Evolutionary conservation across 2,329 filamentous ascomycete species (phyloP), one percentile per base, ranked within the genome.

Genomic region (Fusarium secorum): DNA sequence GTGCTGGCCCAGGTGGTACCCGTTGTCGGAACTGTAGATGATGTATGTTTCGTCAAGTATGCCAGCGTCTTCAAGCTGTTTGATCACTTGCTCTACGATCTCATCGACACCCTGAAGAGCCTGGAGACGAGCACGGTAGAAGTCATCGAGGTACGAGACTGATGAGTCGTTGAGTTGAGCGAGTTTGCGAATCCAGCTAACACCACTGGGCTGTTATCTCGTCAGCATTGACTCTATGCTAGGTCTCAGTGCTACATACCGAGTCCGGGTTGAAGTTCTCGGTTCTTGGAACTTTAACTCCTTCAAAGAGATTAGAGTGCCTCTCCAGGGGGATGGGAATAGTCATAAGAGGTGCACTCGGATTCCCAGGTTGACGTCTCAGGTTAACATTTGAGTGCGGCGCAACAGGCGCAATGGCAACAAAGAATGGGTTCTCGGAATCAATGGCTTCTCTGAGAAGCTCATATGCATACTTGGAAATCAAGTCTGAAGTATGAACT

Each of bases 231-330:
- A 52, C 61, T 36, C 55, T 11, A 36, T 14, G 15, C 30, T 17
- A 14, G 17, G 18, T 11, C 22, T 24, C 3, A 30, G 39, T 18
- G 30, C 8, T 5, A 75, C 80, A 39, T 77, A 87, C 86, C 67
- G 82, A 79, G 5, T 88, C 84, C 0, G 91, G 90, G 71, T 94
- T 93, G 78, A 93, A 93, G 75, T 89, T 88, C 0, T 83, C 80
- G 1, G 85, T 89, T 13, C 91, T 82, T 0, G 91, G 91, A 0
- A 92, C 85, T 26, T 82, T 85, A 0, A 83, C 85, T 32, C 87
- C 85, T 5, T 83, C 77, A 75, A 93, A 93, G 0, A 93, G 83
- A 74, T 90, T 79, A 42, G 84, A 81, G 68, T 94, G 90, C 45
- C 90, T 83, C 44, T 88, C 81, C 0, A 89, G 85, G 0, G 90